Conservation (phyloP, 2,329 filamentous ascomycete species). For the Ceratocystis huliohia region DNA sequence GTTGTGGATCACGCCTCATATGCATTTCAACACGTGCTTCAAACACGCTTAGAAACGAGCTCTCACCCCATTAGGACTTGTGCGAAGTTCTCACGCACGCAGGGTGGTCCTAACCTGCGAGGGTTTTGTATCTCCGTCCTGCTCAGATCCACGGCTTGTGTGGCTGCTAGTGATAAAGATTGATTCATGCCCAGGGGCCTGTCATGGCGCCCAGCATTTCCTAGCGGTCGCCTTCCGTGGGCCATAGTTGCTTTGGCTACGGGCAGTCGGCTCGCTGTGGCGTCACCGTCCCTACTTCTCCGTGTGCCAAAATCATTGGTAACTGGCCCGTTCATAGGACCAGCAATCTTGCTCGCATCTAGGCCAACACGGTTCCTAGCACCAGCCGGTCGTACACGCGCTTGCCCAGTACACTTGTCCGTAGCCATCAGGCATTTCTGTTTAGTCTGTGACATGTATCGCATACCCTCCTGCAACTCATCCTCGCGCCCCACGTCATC, state of each 20-base stretch:
- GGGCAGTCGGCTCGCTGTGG: not conserved
- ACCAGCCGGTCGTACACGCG: not conserved
- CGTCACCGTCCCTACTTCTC: not conserved
- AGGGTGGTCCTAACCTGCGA: not conserved
- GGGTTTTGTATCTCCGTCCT: not conserved
- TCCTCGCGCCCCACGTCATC: constrained; percentile 51
- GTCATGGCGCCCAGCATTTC: not conserved
- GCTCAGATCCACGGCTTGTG: not conserved
- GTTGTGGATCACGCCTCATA: not conserved
- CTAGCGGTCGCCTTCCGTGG: not conserved
- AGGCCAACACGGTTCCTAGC: not conserved
- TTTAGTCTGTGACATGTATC: constrained; percentile 78
- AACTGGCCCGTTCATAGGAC: constrained; percentile 16
- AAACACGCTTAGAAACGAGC: not conserved
- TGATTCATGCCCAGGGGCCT: not conserved
- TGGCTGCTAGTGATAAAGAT: not conserved
- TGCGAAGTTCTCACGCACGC: not conserved
- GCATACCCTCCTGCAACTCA: constrained; percentile 64
- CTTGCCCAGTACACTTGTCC: constrained; percentile 12
- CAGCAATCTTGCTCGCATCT: not conserved
- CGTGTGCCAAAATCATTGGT: not conserved
- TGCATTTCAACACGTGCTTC: not conserved
- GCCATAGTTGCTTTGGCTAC: not conserved
- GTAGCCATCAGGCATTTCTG: constrained; percentile 46
- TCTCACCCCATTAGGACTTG: not conserved